These are phyloP conservation scores for Aspergillus cejpii DNA, from an alignment of 2,329 filamentous ascomycete species.

Conservation along the genomic window DNA sequence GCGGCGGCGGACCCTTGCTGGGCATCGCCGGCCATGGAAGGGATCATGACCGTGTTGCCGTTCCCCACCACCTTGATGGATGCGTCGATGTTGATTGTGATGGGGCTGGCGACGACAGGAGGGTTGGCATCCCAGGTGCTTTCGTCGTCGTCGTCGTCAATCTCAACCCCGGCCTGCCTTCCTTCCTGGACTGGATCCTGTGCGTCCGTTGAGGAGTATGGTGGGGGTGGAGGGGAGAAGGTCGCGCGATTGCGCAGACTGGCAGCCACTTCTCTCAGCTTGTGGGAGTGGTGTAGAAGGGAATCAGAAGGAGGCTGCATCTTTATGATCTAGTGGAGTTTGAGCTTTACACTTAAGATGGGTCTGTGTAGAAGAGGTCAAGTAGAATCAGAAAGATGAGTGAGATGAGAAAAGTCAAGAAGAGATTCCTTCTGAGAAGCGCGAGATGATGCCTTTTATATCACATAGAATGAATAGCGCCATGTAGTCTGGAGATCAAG, in stretches of 20 bases:
- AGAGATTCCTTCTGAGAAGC: neutral
- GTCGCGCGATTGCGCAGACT: slow-evolving; percentile 12
- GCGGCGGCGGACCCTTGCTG: neutral
- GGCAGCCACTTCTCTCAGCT: slow-evolving; percentile 21
- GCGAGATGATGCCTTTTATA: neutral
- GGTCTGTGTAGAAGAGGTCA: neutral
- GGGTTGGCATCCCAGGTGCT: neutral
- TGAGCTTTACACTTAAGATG: too few species aligned
- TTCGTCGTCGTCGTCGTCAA: slow-evolving; percentile 17
- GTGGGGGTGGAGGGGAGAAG: slow-evolving; percentile 18
- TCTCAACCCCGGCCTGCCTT: slow-evolving; percentile 6
- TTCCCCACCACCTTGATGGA: slow-evolving; percentile 32
- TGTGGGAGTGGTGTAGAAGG: slow-evolving; percentile 24
- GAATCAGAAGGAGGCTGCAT: slow-evolving; percentile 30
- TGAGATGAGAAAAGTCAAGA: neutral
- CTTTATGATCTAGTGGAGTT: too few species aligned
- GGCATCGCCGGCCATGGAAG: slow-evolving; percentile 9
- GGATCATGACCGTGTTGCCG: slow-evolving; percentile 28
- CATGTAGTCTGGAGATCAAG: neutral
- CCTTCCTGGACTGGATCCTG: slow-evolving; percentile 3
- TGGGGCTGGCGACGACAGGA: slow-evolving; percentile 7
- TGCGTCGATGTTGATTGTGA: slow-evolving; percentile 32
- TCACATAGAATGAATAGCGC: neutral
- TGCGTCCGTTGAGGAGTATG: slow-evolving; percentile 15
- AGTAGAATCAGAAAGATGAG: neutral